Base-by-base conservation (phyloP, 257 asterid species). In the Paulownia fortunei region DNA sequence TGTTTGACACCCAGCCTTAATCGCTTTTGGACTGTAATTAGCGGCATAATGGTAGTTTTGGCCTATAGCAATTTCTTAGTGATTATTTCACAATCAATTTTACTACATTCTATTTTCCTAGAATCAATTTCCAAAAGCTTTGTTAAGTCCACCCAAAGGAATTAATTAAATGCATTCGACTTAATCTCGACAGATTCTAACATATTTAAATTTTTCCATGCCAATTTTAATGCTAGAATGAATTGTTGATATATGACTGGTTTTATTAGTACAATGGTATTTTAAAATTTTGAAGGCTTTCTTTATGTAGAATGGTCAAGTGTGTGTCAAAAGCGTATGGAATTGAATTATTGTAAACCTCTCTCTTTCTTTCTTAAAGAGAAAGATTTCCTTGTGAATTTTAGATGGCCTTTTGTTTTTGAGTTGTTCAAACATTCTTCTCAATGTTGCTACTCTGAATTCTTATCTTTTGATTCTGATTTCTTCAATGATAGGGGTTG, bases 371-470 rank as follows among this genome's bases (percentile, higher is more conserved):
- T 41, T 62, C 13, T 15, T 11, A 39, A 8, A 1, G 3, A 44
- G 56, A 42, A 70, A 26, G 7, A 30, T 52, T 32, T 36, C 8
- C 13, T 11, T 19, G 7, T 55, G 8, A 15, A 8, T 34, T 72
- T n/a, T 8, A 5, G 2, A 9, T 69, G 51, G 30, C 5, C 4
- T 47, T 68, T 64, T 68, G 0, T 44, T 21, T 44, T 12, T 44
- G 41, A 11, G 56, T 69, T 65, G 60, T 42, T 73, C n/a, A 12
- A 67, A 70, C 34, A 23, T 32, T 71, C 18, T 69, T 36, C 66
- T 74, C n/a, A 69, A 24, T 10, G 18, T 47, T 59, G 36, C 47
- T 41, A 6, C 52, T 47, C 51, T 15, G 46, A 44, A 8, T 15
- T 47, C 49, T 60, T 23, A 11, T 39, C 27, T 30, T 19, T 71